Evolutionary conservation across 352 stramenopile genomes (phyloP).

Genomic region (Pythium aphanidermatum): DNA sequence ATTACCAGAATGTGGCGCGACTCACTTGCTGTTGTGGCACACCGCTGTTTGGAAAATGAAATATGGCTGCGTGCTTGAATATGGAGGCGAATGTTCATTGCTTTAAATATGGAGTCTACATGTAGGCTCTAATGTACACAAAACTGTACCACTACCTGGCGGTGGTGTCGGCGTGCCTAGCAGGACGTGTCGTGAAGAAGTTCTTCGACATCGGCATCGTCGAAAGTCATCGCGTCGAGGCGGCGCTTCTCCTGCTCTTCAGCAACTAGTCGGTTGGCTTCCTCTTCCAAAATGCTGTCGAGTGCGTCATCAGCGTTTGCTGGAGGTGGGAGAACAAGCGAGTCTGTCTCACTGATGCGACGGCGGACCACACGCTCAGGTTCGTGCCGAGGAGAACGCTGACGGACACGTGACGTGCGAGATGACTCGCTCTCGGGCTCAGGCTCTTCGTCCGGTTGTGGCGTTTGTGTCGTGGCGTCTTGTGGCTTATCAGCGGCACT

Average conservation of each 20-base stretch:
- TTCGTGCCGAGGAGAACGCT: conserved; percentile 3
- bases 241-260: conserved; percentile 40
- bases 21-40: background rate
- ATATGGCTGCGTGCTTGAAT: background rate
- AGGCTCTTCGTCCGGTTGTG: conserved; percentile 19
- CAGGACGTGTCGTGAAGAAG: conserved; percentile 35
- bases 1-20: conserved; percentile 1
- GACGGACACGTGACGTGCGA: conserved; percentile 11
- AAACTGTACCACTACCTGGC: background rate
- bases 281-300: conserved; percentile 55
- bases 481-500: conserved; percentile 11
- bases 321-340: conserved; percentile 11
- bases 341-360: conserved; percentile 29
- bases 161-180: background rate
- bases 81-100: background rate
- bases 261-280: conserved; percentile 48
- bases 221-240: conserved; percentile 32
- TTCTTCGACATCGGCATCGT: conserved; percentile 62
- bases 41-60: background rate
- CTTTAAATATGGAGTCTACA: too few species aligned
- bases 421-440: conserved; percentile 19
- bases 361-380: conserved; percentile 45
- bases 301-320: conserved; percentile 27
- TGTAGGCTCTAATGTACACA: conserved; percentile 15
- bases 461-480: background rate